Conservation (phyloP, 345 rosid species). For the Toxicodendron radicans region DNA sequence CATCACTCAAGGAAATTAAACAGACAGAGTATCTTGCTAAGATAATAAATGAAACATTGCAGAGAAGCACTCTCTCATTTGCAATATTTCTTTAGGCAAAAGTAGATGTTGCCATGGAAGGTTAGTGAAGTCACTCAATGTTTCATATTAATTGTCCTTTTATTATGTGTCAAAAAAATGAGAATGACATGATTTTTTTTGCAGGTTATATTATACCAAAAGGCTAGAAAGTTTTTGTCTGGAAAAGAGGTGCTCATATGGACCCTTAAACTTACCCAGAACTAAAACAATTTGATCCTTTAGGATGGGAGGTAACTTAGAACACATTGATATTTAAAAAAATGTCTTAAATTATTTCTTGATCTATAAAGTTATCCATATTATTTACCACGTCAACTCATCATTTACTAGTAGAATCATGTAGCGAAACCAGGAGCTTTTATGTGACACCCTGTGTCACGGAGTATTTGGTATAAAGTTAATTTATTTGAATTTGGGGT, state of each 20-base stretch:
- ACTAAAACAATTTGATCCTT: constrained; percentile 42
- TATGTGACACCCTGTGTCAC: no score
- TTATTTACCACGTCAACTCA: no score
- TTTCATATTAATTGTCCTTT: no score
- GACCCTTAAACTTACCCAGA: constrained; percentile 37
- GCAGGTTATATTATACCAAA: constrained; percentile 47
- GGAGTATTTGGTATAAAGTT: no score
- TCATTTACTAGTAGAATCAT: constrained; percentile 18
- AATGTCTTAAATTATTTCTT: no score
- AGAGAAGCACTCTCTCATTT: constrained; percentile 11
- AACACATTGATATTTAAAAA: neutral
- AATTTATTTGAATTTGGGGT: no score
- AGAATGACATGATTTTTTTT: neutral
- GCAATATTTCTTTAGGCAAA: constrained; percentile 26
- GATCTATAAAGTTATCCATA: no score
- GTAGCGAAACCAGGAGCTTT: constrained; percentile 35
- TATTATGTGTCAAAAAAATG: no score
- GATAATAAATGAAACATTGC: constrained; percentile 33
- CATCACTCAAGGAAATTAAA: constrained; percentile 22
- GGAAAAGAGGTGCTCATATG: constrained; percentile 46
- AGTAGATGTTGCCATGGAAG: constrained; percentile 27
- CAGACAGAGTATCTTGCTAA: constrained; percentile 26
- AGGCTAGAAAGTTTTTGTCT: constrained; percentile 54
- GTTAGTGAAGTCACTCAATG: constrained; percentile 23
- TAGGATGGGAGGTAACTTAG: constrained; percentile 48